Evolutionary conservation across 2,329 filamentous ascomycete genomes (phyloP), one percentile per base, ranked within the genome.

Genomic region (Colletotrichum brevisporum): DNA sequence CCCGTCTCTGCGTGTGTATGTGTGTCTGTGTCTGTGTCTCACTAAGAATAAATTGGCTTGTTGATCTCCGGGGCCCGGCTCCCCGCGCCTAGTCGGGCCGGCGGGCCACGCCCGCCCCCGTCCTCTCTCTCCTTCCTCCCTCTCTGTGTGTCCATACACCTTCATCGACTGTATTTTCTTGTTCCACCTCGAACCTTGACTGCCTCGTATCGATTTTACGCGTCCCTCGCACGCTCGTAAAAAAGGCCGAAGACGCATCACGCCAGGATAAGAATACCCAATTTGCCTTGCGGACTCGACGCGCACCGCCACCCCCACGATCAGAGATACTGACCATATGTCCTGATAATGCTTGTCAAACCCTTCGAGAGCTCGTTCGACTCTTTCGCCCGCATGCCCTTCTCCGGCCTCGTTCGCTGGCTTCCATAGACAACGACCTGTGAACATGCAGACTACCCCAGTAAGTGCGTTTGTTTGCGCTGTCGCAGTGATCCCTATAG

Each of bases 361-460:
- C 63, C 69, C 50, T 58, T 48, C 69, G 52, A 66, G 56, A 69
- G 56, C 71, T 66, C 27, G 39, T 50, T 63, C 64, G 62, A 62
- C 69, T 56, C 63, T 52, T 63, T 54, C 63, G 71, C 61, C 61
- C 64, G 69, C 50, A 72, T 72, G 71, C 61, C 67, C 60, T 47
- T 56, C 52, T 39, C 45, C 47, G 52, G 57, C 41, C 56, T 47
- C 58, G 15, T 55, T 36, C 21, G 27, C 45, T 60, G 53, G 52
- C 66, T 75, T n/a, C n/a, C n/a, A n/a, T n/a, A n/a, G n/a, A n/a
- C n/a, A 59, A 75, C 77, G 77, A 76, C 76, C 78, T 76, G 79
- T 79, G 79, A 84, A 77, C 76, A 87, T 87, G 85, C 85, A 87
- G 83, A 82, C 85, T 74, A 82, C 80, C 84, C 85, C 75, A 84